Percentiles rank a stretch among this genome's conserved stretches.
These are phyloP conservation scores for Kickxella alabastrina DNA, from an alignment of 192 early-diverging fungal species.

Conservation along the genomic window DNA sequence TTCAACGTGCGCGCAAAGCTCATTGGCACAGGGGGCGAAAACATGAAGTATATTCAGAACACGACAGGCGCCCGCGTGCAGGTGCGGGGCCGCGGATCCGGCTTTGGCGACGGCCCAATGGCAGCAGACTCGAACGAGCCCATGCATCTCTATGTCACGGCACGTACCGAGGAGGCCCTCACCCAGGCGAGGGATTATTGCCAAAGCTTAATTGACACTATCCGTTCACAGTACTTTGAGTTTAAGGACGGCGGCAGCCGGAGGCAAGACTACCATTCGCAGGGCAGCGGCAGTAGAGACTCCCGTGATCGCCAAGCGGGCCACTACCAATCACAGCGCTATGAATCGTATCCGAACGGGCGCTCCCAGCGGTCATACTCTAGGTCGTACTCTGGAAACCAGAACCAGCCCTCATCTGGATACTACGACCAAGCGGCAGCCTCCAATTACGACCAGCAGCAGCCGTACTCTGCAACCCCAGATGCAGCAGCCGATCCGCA, in stretches of 20 bases:
- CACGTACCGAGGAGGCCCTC: conserved; percentile 61
- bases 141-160: conserved; percentile 76
- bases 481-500: not conserved
- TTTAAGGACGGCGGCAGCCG: conserved; percentile 34
- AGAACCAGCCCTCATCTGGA: not conserved
- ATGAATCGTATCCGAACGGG: not conserved
- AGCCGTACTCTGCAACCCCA: conserved; percentile 1
- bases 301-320: conserved; percentile 1
- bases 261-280: conserved; percentile 13
- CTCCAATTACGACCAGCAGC: not conserved
- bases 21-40: conserved; percentile 71
- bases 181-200: conserved; percentile 65
- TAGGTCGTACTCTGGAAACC: not conserved
- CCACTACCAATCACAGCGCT: not conserved
- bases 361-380: not conserved
- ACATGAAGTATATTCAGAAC: conserved; percentile 85
- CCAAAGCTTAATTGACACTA: conserved; percentile 74
- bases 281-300: conserved; percentile 10
- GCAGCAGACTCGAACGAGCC: conserved; percentile 69
- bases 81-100: conserved; percentile 80
- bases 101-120: conserved; percentile 63
- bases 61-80: conserved; percentile 75
- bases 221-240: conserved; percentile 66
- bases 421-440: not conserved
- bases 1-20: conserved; percentile 86